Evolutionary conservation across 306 rosid species (phyloP), one percentile per base, ranked within the genome.

Genomic region (Clitoria ternatea): DNA sequence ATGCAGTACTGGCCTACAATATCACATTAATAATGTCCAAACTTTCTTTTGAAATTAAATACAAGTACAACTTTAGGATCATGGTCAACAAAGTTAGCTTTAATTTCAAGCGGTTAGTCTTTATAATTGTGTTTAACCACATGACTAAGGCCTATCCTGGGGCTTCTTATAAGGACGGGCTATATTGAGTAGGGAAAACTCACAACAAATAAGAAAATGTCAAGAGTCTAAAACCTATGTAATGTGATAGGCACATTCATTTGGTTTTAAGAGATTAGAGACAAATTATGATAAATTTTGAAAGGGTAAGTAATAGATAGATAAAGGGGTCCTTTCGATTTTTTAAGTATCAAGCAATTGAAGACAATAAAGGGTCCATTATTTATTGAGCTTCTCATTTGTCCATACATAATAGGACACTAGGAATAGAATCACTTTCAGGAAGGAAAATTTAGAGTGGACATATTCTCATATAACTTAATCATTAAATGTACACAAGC

Each of bases 351-450:
- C 30, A 60, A 39, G 15, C 44, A 12, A 26, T 48, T 32, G 6
- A 75, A 6, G 37, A 19, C 1, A 30, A 26, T 11, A 24, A 57
- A 0, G 24, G 69, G 63, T 47, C 44, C 63, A 44, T 68, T 10
- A 67, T 59, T 59, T 59, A 39, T 36, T 18, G 5, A 68, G 19
- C 64, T 76, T 76, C 80, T 75, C 22, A 55, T 66, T 66, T 67
- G 62, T 76, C 63, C 62, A 23, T 47, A 47, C 45, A 7, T 36
- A 55, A 23, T 18, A 65, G 22, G 45, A 33, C 45, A 11, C 15
- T 12, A 45, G 44, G 64, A 66, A 45, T 45, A 45, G 20, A 57
- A 67, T 23, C 74, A 7, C 66, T 56, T 23, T 24, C 1, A 36
- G 33, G 32, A 66, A 66, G 39, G 2, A 59, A 18, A 47, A 35